Percentiles rank a stretch among this genome's conserved stretches.
Evolutionary conservation across 2,329 filamentous ascomycete species (phyloP).

Genomic region (Trichophaea hybrida): DNA sequence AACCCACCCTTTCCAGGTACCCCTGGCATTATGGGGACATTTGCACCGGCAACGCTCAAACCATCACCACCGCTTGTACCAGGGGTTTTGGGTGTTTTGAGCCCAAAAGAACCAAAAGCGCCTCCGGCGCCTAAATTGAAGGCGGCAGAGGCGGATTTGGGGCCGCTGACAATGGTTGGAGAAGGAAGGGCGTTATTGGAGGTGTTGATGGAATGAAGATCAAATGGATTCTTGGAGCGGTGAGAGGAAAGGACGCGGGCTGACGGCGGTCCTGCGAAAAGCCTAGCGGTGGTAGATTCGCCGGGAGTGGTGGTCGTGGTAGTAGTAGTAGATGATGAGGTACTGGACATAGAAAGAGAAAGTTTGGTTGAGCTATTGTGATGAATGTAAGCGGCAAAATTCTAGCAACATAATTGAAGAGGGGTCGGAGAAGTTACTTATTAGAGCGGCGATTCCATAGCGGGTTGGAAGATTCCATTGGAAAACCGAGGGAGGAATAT

Average conservation of each 20-base stretch:
- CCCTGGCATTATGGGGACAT: conserved; percentile 32
- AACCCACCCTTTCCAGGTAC: conserved; percentile 27
- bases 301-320: conserved; percentile 53
- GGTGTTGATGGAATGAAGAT: conserved; percentile 54
- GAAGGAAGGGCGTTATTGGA: conserved; percentile 55
- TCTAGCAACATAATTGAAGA: conserved; percentile 12
- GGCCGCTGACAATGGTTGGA: conserved; percentile 51
- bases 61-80: conserved; percentile 19
- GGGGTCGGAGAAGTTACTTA: conserved; percentile 34
- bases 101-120: conserved; percentile 85
- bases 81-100: conserved; percentile 71
- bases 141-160: conserved; percentile 48
- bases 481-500: conserved; percentile 21
- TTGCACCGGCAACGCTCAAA: conserved; percentile 32
- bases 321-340: conserved; percentile 34
- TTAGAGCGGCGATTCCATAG: conserved; percentile 72
- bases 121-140: conserved; percentile 80
- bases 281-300: conserved; percentile 52
- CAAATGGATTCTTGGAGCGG: conserved; percentile 64
- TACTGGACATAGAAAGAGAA: conserved; percentile 62
- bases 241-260: conserved; percentile 46
- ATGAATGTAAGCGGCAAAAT: conserved; percentile 16
- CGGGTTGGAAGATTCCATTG: conserved; percentile 27
- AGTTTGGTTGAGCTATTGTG: conserved; percentile 64
- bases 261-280: conserved; percentile 21